Percentiles rank a stretch among this genome's conserved stretches.
Evolutionary conservation across 805 yeast species (phyloP).

Genomic region (Dipodascopsis tothii): DNA sequence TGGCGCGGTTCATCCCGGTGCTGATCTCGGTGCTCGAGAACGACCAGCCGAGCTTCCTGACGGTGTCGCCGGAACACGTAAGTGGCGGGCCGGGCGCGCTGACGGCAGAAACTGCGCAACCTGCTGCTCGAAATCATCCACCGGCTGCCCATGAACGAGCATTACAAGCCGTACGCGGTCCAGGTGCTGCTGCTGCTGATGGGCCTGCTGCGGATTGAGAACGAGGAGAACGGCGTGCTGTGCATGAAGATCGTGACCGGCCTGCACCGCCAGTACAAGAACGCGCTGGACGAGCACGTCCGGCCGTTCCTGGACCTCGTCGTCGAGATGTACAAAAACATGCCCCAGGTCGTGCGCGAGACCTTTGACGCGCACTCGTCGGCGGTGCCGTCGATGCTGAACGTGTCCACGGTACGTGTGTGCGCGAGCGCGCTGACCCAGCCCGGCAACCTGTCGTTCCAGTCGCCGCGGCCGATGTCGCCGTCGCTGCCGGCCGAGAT

Average conservation of each 20-base stretch:
- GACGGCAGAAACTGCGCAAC: conserved; percentile 71
- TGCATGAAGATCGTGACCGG: conserved; percentile 83
- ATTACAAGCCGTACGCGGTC: conserved; percentile 62
- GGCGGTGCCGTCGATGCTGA: conserved; percentile 1
- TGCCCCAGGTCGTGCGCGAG: conserved; percentile 65
- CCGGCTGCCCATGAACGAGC: conserved; percentile 74
- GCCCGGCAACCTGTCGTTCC: conserved; percentile 26
- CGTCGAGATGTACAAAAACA: conserved; percentile 66
- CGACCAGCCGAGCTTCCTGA: conserved; percentile 65
- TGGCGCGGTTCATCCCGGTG: conserved; percentile 62
- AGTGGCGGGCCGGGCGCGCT: conserved; percentile 6
- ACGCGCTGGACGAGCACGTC: conserved; percentile 58
- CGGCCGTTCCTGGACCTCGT: conserved; percentile 72
- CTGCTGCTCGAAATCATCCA: conserved; percentile 71
- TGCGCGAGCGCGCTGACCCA: not conserved
- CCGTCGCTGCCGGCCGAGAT: conserved; percentile 37
- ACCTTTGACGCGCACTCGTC: conserved; percentile 43
- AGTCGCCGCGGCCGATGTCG: conserved; percentile 37
- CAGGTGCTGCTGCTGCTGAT: conserved; percentile 54
- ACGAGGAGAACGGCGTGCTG: conserved; percentile 90
- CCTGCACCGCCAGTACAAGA: conserved; percentile 76
- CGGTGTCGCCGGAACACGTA: conserved; percentile 53
- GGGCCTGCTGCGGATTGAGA: conserved; percentile 59
- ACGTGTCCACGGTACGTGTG: conserved; percentile 7
- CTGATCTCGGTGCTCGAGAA: conserved; percentile 54